A percentile compares a stretch with the other conserved stretches of the same genome.
These are phyloP conservation scores for Logfia minima DNA, from an alignment of 129 eudicot species.

Conservation along the genomic window DNA sequence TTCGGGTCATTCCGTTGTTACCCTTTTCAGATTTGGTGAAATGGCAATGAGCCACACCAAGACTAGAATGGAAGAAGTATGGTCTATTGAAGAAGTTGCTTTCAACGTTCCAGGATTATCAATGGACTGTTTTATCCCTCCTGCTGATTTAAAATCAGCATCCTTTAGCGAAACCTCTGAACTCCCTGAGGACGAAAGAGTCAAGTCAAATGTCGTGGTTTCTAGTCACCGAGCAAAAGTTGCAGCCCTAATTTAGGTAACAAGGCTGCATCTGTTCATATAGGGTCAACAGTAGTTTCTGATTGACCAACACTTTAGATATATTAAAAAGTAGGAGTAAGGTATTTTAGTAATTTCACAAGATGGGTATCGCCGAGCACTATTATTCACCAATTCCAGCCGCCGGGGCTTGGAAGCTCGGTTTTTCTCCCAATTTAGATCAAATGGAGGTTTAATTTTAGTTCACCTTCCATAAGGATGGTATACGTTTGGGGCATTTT, in stretches of 20 bases:
- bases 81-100: slow-evolving; percentile 92
- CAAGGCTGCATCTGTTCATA: slow-evolving; percentile 55
- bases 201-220: slow-evolving; percentile 35
- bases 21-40: slow-evolving; percentile 81
- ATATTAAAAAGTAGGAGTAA: slow-evolving; percentile 32
- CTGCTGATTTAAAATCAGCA: slow-evolving; percentile 64
- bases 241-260: slow-evolving; percentile 60
- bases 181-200: slow-evolving; percentile 58
- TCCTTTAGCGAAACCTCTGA: slow-evolving; percentile 60
- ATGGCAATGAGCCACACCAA: slow-evolving; percentile 88
- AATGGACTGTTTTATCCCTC: slow-evolving; percentile 85
- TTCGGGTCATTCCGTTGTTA: slow-evolving; percentile 77
- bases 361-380: slow-evolving; percentile 26
- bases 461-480: slow-evolving; percentile 48
- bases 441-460: slow-evolving; percentile 60
- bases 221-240: slow-evolving; percentile 70
- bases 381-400: slow-evolving; percentile 39
- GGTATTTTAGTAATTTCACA: slow-evolving; percentile 27
- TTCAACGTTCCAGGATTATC: slow-evolving; percentile 86
- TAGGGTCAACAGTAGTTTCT: slow-evolving; percentile 53
- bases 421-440: slow-evolving; percentile 38
- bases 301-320: slow-evolving; percentile 61
- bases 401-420: slow-evolving; percentile 41
- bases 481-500: slow-evolving; percentile 30
- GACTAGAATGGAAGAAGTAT: slow-evolving; percentile 90